phyloP scores from a whole-genome alignment of 23 red algal genomes.

The Gracilaria domingensis region DNA sequence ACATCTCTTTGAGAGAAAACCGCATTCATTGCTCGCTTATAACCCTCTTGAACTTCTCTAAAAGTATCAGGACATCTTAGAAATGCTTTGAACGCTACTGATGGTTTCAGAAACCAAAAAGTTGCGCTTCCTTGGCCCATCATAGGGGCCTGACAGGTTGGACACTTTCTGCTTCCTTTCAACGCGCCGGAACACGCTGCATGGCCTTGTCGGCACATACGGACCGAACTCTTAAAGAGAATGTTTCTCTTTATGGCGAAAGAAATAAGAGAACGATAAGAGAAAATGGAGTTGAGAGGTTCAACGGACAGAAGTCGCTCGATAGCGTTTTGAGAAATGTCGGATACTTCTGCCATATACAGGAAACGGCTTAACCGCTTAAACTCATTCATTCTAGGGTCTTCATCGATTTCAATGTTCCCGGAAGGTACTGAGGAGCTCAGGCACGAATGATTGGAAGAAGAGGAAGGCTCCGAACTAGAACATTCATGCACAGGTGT shows the following conservation, averaged over 20 bases:
- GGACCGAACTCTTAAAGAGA: neutral
- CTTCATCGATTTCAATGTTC: neutral
- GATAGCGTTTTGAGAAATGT: neutral
- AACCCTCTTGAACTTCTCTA: no score
- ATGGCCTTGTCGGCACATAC: neutral
- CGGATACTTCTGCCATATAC: neutral
- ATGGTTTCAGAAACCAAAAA: no score
- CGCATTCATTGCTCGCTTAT: no score
- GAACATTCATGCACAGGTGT: no score
- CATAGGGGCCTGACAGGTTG: neutral
- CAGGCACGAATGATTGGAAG: no score
- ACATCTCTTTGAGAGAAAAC: no score
- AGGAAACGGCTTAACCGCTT: neutral
- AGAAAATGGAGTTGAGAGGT: neutral
- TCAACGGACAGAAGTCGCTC: neutral
- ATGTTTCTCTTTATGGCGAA: neutral
- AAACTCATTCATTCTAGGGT: neutral
- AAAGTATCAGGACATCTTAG: no score
- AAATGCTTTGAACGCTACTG: no score
- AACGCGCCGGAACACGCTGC: neutral
- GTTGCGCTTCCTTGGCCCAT: no score
- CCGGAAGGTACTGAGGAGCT: neutral
- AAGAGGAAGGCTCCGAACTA: no score
- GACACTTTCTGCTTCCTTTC: neutral
- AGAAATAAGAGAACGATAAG: neutral